These are phyloP conservation scores for Brassica carinata DNA, from an alignment of 345 rosid genomes.

Conservation along the genomic window DNA sequence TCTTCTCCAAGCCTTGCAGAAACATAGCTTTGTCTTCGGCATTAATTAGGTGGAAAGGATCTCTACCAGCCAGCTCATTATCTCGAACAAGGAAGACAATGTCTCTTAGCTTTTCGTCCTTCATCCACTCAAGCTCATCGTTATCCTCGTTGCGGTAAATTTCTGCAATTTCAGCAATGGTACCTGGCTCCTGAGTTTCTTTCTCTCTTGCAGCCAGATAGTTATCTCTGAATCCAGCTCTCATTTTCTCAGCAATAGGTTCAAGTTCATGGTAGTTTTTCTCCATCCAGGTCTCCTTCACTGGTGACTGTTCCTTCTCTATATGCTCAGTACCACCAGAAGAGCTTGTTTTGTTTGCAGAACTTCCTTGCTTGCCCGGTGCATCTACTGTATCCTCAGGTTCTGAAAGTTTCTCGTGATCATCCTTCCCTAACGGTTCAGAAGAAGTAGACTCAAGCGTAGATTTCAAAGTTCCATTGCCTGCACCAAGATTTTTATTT, in stretches of 20 bases:
- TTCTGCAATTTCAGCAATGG: conserved; percentile 43
- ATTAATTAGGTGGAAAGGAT: conserved; percentile 79
- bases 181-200: conserved; percentile 42
- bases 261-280: conserved; percentile 65
- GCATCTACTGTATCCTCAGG: conserved; percentile 30
- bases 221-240: conserved; percentile 73
- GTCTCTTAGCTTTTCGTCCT: conserved; percentile 72
- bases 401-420: conserved; percentile 18
- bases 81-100: conserved; percentile 88
- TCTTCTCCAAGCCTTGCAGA: conserved; percentile 82
- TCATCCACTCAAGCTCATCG: conserved; percentile 87
- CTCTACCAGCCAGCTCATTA: conserved; percentile 79
- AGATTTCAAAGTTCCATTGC: conserved; percentile 37
- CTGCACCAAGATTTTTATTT: too few species aligned
- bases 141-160: conserved; percentile 52
- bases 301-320: conserved; percentile 32
- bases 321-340: conserved; percentile 33
- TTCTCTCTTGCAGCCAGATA: conserved; percentile 68
- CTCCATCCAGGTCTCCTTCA: conserved; percentile 64
- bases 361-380: conserved; percentile 19
- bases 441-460: conserved; percentile 26
- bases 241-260: conserved; percentile 68
- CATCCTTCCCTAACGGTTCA: conserved; percentile 32
- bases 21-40: conserved; percentile 72
- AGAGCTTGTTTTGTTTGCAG: conserved; percentile 15